Base-by-base conservation (phyloP, 495 filamentous ascomycete genomes). In the Cercophora samala region DNA sequence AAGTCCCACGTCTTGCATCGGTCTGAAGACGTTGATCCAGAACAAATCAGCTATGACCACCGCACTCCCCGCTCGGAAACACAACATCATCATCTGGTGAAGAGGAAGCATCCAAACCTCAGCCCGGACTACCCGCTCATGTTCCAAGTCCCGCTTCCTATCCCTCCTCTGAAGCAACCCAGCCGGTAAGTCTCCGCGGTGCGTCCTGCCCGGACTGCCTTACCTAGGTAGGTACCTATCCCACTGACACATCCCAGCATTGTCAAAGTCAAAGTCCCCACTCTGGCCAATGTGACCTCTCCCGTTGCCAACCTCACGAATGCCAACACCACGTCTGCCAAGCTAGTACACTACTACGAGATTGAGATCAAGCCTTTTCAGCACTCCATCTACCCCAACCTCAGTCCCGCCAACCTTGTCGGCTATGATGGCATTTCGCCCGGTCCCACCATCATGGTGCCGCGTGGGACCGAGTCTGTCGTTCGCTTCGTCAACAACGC, bases 401-500 rank as follows among this genome's bases (percentile, higher is more conserved):
- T 83, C 0, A 72, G 73, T 6, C 68, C 75, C 5, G 74, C 84
- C 2, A 73, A 75, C 5, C 67, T 86, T 11, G 73, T 81, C 37
- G 84, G 82, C 0, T 85, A 84, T 65, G 78, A 85, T 73, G 83
- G 83, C 17, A 80, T 77, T 4, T 75, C 76, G 13, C 83, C 83
- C 5, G 83, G 83, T 3, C 82, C 83, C 1, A 84, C 80, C 15
- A 78, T 83, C 68, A 64, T 71, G 0, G 73, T 84, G 37, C 68
- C 72, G 11, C 73, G 69, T 29, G 82, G 81, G 5, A 75, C 76
- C 4, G 81, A 84, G 67, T 77, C 78, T 0, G 78, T 86, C 17
- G 76, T 86, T 17, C 74, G 83, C n/a, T 80, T 84, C 62, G 69
- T 84, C 65, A 86, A 85, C 72, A 76, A 79, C 19, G 75, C 70